phyloP scores from a whole-genome alignment of 805 yeast species.

The Teunomyces lycoperdinae region DNA sequence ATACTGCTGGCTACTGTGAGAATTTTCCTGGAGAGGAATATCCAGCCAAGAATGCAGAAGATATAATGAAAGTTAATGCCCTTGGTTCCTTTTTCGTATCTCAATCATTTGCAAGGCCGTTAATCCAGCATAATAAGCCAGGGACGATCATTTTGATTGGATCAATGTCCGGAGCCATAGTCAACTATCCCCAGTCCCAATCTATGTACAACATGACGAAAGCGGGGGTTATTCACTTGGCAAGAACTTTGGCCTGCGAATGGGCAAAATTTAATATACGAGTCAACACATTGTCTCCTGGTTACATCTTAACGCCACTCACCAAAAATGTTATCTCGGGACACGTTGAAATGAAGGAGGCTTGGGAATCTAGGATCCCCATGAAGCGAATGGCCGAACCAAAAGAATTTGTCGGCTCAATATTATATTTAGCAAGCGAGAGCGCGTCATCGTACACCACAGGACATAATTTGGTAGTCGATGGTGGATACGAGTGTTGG shows the following conservation, averaged over 20 bases:
- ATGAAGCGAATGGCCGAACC: slow-evolving; percentile 85
- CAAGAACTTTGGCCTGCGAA: slow-evolving; percentile 71
- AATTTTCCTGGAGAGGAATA: slow-evolving; percentile 76
- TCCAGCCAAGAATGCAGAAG: slow-evolving; percentile 68
- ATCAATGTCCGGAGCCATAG: slow-evolving; percentile 78
- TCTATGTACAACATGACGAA: slow-evolving; percentile 80
- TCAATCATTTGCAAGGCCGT: slow-evolving; percentile 69
- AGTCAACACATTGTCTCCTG: slow-evolving; percentile 77
- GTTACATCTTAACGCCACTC: slow-evolving; percentile 76
- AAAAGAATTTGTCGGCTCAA: slow-evolving; percentile 74
- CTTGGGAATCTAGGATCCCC: slow-evolving; percentile 73
- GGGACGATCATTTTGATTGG: slow-evolving; percentile 70
- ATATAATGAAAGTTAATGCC: slow-evolving; percentile 66
- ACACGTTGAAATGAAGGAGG: slow-evolving; percentile 57
- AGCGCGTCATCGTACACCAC: slow-evolving; percentile 77
- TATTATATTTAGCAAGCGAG: slow-evolving; percentile 68
- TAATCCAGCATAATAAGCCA: slow-evolving; percentile 51
- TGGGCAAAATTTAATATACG: slow-evolving; percentile 78
- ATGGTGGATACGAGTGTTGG: slow-evolving; percentile 88
- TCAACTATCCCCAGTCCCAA: slow-evolving; percentile 78
- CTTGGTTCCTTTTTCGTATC: slow-evolving; percentile 73
- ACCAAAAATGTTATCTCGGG: slow-evolving; percentile 69
- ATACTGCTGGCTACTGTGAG: slow-evolving; percentile 85
- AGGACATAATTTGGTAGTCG: slow-evolving; percentile 79
- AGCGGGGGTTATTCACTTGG: slow-evolving; percentile 83